phyloP scores from a whole-genome alignment of 495 filamentous ascomycete species.

The Jackrogersella minutella region DNA sequence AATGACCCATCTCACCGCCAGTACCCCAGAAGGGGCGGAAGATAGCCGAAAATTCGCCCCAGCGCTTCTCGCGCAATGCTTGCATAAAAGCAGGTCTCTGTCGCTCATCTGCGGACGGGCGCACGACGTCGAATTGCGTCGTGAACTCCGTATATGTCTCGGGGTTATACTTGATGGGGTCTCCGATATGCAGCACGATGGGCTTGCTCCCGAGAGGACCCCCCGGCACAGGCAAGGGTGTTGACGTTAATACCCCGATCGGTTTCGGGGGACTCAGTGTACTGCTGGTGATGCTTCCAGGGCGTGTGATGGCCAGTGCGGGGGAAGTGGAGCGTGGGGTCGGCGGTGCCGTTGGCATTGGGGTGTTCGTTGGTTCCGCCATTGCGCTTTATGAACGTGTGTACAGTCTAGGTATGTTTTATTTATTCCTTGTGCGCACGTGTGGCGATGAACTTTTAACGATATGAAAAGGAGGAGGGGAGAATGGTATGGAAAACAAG shows the following conservation, averaged over 20 bases:
- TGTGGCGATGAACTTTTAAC: not conserved
- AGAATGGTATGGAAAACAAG: not conserved
- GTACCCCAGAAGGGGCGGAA: constrained; percentile 83
- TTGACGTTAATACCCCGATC: constrained; percentile 13
- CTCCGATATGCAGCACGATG: constrained; percentile 72
- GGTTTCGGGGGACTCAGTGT: constrained; percentile 33
- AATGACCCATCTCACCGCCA: constrained; percentile 78
- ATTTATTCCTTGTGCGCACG: not conserved
- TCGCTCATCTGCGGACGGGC: constrained; percentile 59
- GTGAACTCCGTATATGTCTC: constrained; percentile 64
- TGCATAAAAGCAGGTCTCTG: constrained; percentile 66
- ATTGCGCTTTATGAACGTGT: constrained; percentile 36
- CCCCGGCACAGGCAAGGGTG: constrained; percentile 32
- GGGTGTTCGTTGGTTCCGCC: constrained; percentile 60
- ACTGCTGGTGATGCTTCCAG: constrained; percentile 13
- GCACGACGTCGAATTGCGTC: constrained; percentile 65
- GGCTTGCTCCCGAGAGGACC: constrained; percentile 37
- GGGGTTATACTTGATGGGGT: constrained; percentile 72
- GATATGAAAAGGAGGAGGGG: not conserved
- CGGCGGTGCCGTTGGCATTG: constrained; percentile 57
- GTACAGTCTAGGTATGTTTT: constrained; percentile 2
- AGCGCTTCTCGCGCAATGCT: constrained; percentile 68
- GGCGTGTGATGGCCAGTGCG: constrained; percentile 36
- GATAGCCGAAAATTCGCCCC: constrained; percentile 76
- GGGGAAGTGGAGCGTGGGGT: constrained; percentile 56